These are phyloP conservation scores for Moesziomyces sp. DNA, from an alignment of 1,284 basidiomycete species.

Conservation along the genomic window DNA sequence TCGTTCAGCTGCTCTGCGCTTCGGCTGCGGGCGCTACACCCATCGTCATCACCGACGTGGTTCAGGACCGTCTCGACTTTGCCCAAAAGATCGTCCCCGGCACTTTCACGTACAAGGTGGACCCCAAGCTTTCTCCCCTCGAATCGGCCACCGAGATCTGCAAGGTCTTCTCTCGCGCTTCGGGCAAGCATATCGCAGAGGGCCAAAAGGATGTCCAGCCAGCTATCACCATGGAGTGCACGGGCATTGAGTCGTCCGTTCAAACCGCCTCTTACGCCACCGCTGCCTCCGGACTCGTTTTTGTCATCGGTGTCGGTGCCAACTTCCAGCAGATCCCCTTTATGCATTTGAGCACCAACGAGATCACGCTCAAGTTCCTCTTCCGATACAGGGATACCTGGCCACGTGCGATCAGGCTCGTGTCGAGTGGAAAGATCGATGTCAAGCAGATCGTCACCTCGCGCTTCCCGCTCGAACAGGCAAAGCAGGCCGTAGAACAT, in stretches of 20 bases:
- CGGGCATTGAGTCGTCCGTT: slow-evolving; percentile 87
- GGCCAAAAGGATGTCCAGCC: slow-evolving; percentile 46
- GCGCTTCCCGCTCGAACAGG: slow-evolving; percentile 79
- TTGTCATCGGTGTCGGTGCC: slow-evolving; percentile 72
- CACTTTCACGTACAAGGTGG: slow-evolving; percentile 68
- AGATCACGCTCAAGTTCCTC: slow-evolving; percentile 71
- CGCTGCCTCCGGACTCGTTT: slow-evolving; percentile 70
- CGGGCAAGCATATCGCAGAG: slow-evolving; percentile 39
- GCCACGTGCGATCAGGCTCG: slow-evolving; percentile 83
- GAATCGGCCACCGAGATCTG: slow-evolving; percentile 55
- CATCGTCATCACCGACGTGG: slow-evolving; percentile 72
- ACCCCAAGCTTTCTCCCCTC: slow-evolving; percentile 30
- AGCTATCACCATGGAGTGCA: slow-evolving; percentile 75
- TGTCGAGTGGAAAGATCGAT: slow-evolving; percentile 81
- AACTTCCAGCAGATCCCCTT: slow-evolving; percentile 68
- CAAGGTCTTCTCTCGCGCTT: slow-evolving; percentile 50
- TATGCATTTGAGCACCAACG: slow-evolving; percentile 71
- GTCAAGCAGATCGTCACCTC: slow-evolving; percentile 90
- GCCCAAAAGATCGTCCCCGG: slow-evolving; percentile 71
- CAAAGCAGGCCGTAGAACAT: slow-evolving; percentile 81
- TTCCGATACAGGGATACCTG: slow-evolving; percentile 72
- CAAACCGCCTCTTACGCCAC: slow-evolving; percentile 75
- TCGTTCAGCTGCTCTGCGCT: slow-evolving; percentile 71
- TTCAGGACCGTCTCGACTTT: slow-evolving; percentile 71
- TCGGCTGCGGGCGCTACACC: slow-evolving; percentile 72